These are phyloP conservation scores for Plenodomus lindquistii DNA, from an alignment of 2,329 filamentous ascomycete species.

Conservation along the genomic window DNA sequence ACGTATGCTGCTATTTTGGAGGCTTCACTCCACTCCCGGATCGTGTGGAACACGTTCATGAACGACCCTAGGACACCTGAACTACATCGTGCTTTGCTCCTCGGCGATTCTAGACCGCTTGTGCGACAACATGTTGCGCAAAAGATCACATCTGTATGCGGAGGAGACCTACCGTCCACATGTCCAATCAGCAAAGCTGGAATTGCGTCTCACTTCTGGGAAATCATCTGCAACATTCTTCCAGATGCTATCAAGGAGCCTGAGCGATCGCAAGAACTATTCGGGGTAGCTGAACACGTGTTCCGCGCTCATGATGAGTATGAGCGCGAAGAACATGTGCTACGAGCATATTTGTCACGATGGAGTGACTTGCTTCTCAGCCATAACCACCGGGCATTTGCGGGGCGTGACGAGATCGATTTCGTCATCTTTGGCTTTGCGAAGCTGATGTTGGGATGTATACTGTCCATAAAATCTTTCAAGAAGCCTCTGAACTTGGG, in stretches of 20 bases:
- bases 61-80: slow-evolving; percentile 19
- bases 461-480: slow-evolving; percentile 46
- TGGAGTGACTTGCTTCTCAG: slow-evolving; percentile 42
- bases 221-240: slow-evolving; percentile 34
- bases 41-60: slow-evolving; percentile 41
- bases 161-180: slow-evolving; percentile 38
- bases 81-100: slow-evolving; percentile 39
- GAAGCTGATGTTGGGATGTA: slow-evolving; percentile 44
- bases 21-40: slow-evolving; percentile 40
- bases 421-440: slow-evolving; percentile 46
- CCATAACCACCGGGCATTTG: slow-evolving; percentile 39
- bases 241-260: slow-evolving; percentile 28
- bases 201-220: slow-evolving; percentile 42
- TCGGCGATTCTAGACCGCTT: slow-evolving; percentile 24
- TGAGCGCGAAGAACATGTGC: slow-evolving; percentile 33
- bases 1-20: slow-evolving; percentile 42
- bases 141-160: slow-evolving; percentile 41
- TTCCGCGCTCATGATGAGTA: slow-evolving; percentile 42
- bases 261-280: slow-evolving; percentile 37
- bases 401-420: slow-evolving; percentile 42
- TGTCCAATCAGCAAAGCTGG: slow-evolving; percentile 35
- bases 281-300: slow-evolving; percentile 40
- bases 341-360: slow-evolving; percentile 29
- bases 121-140: slow-evolving; percentile 32
- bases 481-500: slow-evolving; percentile 42